These are phyloP conservation scores for Penicillium robsamsonii DNA, from an alignment of 495 filamentous ascomycete species.

Conservation along the genomic window DNA sequence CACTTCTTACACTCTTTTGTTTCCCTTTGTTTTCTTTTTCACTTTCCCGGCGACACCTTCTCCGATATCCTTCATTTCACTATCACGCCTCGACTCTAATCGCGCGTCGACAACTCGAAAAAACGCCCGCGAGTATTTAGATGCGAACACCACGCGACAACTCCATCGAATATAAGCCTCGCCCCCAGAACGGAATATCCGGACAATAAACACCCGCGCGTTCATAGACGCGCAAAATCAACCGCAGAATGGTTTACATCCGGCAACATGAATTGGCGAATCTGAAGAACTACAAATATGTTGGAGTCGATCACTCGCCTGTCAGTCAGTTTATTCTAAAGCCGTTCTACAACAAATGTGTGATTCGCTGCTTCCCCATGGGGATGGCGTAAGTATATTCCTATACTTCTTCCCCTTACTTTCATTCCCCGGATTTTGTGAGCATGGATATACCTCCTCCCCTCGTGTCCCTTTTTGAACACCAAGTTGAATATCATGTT, in stretches of 20 bases:
- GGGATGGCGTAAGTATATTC: constrained; percentile 75
- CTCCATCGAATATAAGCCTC: constrained; percentile 1
- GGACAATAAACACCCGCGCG: constrained; percentile 5
- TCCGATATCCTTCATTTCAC: not conserved
- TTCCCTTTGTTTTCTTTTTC: not conserved
- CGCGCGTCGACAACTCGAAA: not conserved
- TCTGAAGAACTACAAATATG: constrained; percentile 89
- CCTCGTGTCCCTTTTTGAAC: not conserved
- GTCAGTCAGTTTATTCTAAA: constrained; percentile 89
- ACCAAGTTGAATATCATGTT: not conserved
- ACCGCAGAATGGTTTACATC: constrained; percentile 73
- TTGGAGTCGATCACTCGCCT: constrained; percentile 82
- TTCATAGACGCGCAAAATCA: constrained; percentile 1
- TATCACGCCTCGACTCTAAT: not conserved
- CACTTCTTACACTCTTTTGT: not conserved
- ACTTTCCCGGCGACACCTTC: not conserved
- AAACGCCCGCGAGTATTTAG: not conserved
- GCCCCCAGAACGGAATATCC: not conserved
- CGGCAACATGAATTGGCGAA: constrained; percentile 86
- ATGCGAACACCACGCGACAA: not conserved
- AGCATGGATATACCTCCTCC: not conserved
- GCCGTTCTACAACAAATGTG: constrained; percentile 93
- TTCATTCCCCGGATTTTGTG: not conserved
- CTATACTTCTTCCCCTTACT: constrained; percentile 5
- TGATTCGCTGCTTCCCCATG: constrained; percentile 92